These are phyloP conservation scores for Cyclaneusma minus DNA, from an alignment of 2,329 filamentous ascomycete species.

Conservation along the genomic window DNA sequence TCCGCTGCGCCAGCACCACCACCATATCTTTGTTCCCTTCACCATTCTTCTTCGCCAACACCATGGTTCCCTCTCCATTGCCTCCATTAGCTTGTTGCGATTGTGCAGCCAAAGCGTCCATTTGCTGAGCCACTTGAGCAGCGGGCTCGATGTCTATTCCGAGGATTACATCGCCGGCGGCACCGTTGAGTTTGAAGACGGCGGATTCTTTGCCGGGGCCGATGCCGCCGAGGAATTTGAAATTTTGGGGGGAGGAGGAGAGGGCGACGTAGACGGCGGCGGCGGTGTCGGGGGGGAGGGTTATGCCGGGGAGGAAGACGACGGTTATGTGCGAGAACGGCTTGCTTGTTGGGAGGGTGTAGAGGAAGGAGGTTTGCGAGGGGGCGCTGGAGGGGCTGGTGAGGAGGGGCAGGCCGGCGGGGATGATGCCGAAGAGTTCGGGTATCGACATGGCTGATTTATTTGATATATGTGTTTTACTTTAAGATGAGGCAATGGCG, in stretches of 20 bases:
- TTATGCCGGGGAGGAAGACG: constrained; percentile 68
- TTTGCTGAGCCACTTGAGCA: constrained; percentile 51
- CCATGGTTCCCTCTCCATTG: constrained; percentile 8
- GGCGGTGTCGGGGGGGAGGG: constrained; percentile 59
- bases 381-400: constrained; percentile 36
- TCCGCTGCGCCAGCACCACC: constrained; percentile 70
- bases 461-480: too few relatives aligned
- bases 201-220: constrained; percentile 83
- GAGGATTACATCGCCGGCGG: constrained; percentile 39
- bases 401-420: constrained; percentile 41
- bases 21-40: constrained; percentile 44
- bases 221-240: constrained; percentile 77
- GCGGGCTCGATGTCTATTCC: constrained; percentile 73
- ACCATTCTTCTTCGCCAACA: constrained; percentile 8
- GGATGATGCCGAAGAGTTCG: constrained; percentile 40
- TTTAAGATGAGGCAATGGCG: too few relatives aligned
- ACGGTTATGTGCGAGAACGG: constrained; percentile 73
- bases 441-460: constrained; percentile 7
- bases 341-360: constrained; percentile 27
- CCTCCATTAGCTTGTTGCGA: constrained; percentile 16
- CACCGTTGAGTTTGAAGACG: constrained; percentile 59
- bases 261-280: constrained; percentile 82
- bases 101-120: constrained; percentile 41
- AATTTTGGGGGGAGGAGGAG: constrained; percentile 40
- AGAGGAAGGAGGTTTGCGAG: constrained; percentile 39